A percentile compares a stretch with the other conserved stretches of the same genome.
Evolutionary conservation across 768 basidiomycete species (phyloP).

Genomic region (Rhodotorula taiwanensis): DNA sequence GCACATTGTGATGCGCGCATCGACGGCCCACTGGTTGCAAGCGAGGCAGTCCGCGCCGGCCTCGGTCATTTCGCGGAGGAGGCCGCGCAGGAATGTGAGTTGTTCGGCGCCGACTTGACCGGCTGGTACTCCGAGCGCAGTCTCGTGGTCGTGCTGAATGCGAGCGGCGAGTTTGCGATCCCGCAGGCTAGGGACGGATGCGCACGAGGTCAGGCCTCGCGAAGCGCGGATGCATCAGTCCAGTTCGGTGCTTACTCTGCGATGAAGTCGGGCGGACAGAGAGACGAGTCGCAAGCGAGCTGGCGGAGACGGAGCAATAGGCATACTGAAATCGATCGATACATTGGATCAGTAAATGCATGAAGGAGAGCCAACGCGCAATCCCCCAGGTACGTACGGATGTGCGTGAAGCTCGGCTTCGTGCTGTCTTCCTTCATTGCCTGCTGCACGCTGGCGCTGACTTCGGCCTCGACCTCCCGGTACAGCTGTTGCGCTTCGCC

Average conservation of each 20-base stretch:
- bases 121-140: background rate
- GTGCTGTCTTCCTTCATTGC: conserved; percentile 37
- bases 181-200: conserved; percentile 24
- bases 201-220: background rate
- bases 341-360: too few relatives aligned
- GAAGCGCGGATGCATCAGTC: background rate
- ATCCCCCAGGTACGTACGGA: conserved; percentile 3
- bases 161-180: conserved; percentile 14
- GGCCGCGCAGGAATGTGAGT: conserved; percentile 3
- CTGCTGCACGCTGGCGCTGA: conserved; percentile 21
- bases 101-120: conserved; percentile 7
- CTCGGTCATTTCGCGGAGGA: conserved; percentile 8
- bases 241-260: conserved; percentile 44
- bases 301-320: conserved; percentile 81
- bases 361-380: conserved; percentile 56
- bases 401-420: conserved; percentile 4
- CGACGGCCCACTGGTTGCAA: conserved; percentile 27
- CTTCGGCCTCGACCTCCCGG: conserved; percentile 50
- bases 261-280: conserved; percentile 65
- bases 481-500: conserved; percentile 44
- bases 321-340: conserved; percentile 61
- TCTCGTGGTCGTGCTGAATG: conserved; percentile 14
- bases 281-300: conserved; percentile 67
- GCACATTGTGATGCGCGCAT: conserved; percentile 38
- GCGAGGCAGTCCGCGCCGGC: conserved; percentile 26